Evolutionary conservation across 306 rosid genomes (phyloP).

Genomic region (Pyrus bretschneideri): DNA sequence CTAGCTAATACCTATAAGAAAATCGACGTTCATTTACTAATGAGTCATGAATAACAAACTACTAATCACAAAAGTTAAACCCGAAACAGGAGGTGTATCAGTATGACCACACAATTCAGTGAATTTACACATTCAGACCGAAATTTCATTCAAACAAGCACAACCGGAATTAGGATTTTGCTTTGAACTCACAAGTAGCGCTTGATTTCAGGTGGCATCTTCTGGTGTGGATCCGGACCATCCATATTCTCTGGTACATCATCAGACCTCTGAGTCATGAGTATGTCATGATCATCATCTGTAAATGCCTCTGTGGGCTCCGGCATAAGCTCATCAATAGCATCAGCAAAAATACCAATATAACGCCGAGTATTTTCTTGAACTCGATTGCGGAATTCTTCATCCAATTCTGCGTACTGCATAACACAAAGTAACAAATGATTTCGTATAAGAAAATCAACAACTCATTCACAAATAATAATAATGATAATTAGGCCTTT

Average conservation of each 20-base stretch:
- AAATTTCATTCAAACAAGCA: not conserved
- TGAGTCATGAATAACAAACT: too few relatives aligned
- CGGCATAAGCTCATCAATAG: constrained; percentile 83
- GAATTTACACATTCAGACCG: not conserved
- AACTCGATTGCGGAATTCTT: constrained; percentile 74
- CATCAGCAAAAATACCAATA: constrained; percentile 69
- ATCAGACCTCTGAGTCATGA: constrained; percentile 92
- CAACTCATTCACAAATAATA: not conserved
- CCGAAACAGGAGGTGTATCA: not conserved
- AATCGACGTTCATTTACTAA: too few relatives aligned
- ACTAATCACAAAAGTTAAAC: not conserved
- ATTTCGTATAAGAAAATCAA: not conserved
- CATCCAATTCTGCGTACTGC: constrained; percentile 75
- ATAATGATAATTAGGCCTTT: not conserved
- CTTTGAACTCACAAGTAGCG: constrained; percentile 66
- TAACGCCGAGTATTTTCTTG: constrained; percentile 82
- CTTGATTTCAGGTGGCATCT: constrained; percentile 90
- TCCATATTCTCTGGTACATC: constrained; percentile 70
- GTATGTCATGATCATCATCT: constrained; percentile 91
- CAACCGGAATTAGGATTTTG: not conserved
- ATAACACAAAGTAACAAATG: not conserved
- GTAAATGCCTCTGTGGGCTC: constrained; percentile 72
- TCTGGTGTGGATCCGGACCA: constrained; percentile 72
- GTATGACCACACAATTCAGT: not conserved
- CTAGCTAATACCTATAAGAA: too few relatives aligned